Conservation (phyloP, 108 stramenopile genomes). For the Nitzschia palea region DNA sequence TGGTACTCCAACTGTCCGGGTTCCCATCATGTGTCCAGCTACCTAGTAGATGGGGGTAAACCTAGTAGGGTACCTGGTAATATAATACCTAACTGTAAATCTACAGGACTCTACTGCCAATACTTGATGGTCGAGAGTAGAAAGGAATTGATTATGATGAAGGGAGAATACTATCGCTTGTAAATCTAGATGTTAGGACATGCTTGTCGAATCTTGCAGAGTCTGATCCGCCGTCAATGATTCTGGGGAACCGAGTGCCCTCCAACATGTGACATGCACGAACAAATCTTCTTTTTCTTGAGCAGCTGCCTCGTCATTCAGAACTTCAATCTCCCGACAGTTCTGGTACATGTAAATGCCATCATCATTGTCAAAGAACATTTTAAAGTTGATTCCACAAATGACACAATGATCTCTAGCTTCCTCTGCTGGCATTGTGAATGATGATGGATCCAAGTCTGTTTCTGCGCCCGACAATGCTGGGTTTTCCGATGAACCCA, state of each 20-base stretch:
- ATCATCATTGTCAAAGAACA: constrained; percentile 90
- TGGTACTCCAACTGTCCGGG: too few relatives aligned
- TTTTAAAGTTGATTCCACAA: constrained; percentile 85
- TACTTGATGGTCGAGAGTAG: too few relatives aligned
- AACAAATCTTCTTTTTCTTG: constrained; percentile 58
- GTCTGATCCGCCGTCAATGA: constrained; percentile 73
- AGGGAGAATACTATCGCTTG: too few relatives aligned
- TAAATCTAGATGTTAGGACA: too few relatives aligned
- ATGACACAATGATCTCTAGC: constrained; percentile 72
- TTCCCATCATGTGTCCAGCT: too few relatives aligned
- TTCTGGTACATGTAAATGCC: constrained; percentile 85
- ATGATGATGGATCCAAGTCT: constrained; percentile 23
- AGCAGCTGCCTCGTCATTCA: constrained; percentile 65
- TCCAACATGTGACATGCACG: constrained; percentile 82
- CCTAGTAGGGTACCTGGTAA: too few relatives aligned
- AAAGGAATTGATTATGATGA: too few relatives aligned
- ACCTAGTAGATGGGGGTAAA: too few relatives aligned
- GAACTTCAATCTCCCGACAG: constrained; percentile 75
- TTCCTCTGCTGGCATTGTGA: constrained; percentile 75
- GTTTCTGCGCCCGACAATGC: constrained; percentile 17
- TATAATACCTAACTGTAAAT: too few relatives aligned
- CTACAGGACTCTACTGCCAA: too few relatives aligned
- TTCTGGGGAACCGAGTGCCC: constrained; percentile 69
- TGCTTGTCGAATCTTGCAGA: constrained; percentile 38
- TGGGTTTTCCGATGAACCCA: not conserved